Base-by-base conservation (phyloP, 805 yeast species). In the Vanderwaltozyma yarrowii region DNA sequence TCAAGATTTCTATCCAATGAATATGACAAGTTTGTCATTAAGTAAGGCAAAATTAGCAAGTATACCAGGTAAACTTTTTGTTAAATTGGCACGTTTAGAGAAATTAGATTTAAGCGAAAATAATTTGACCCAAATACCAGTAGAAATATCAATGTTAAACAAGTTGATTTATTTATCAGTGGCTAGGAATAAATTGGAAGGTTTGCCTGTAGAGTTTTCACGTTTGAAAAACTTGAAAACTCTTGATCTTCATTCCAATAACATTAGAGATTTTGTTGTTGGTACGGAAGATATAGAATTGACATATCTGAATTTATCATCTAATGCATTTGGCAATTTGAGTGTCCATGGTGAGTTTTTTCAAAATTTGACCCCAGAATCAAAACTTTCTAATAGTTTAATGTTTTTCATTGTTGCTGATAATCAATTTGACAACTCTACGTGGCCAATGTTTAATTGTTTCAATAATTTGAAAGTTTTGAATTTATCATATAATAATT, bases 221-320 rank as follows among this genome's bases (percentile, higher is more conserved):
- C 51, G 67, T 13, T 66, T 88, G 39, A 60, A 66, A 3, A 70
- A 73, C 23, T 67, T 89, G 45, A 77, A 72, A 49, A 66, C 71
- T 33, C 65, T 89, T 39, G 96, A 89, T 57, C 61, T 86, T 31
- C 96, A 89, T 60, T 74, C 83, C 31, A 89, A 89, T 60, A 87
- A 87, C 52, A 66, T 89, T 46, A 78, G 84, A 46, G 56, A 64
- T 7, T 62, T 89, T 21, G 83, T 86, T 0, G 70, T 70, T 21
- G 80, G 76, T 16, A 69, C 83, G 25, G 83, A 88, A 81, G 62
- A 70, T 37, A 59, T 84, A 50, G 71, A 75, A 5, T 67, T 83
- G 46, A 67, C 73, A 4, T 58, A 62, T 5, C 64, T 86, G 45
- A 86, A 86, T 58, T 67, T 80, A 1, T 77, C 94, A 0, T 81